A percentile compares a stretch with the other conserved stretches of the same genome.
phyloP scores from a whole-genome alignment of 345 rosid genomes.

The Eucalyptus tenuipes region DNA sequence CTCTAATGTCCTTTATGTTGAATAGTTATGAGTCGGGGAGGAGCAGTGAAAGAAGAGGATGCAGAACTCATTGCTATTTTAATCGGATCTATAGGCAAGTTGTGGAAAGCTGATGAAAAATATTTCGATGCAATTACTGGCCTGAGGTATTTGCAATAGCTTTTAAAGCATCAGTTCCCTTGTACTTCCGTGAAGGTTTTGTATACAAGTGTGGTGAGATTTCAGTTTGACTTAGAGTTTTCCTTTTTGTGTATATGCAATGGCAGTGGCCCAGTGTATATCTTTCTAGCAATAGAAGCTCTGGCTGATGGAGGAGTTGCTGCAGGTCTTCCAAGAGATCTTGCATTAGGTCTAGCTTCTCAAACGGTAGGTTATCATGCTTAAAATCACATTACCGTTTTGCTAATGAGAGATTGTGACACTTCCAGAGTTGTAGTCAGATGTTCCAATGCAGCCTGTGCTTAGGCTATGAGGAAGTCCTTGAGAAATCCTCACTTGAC shows the following conservation, averaged over 20 bases:
- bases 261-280: slow-evolving; percentile 91
- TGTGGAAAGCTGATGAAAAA: slow-evolving; percentile 81
- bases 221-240: neutral
- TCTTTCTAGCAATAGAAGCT: slow-evolving; percentile 87
- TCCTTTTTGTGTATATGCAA: slow-evolving; percentile 18
- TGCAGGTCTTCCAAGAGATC: slow-evolving; percentile 90
- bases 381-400: neutral
- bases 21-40: slow-evolving; percentile 71
- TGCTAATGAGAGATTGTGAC: neutral
- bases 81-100: slow-evolving; percentile 73
- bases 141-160: slow-evolving; percentile 40
- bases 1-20: neutral
- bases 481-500: neutral
- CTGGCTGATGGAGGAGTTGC: slow-evolving; percentile 97
- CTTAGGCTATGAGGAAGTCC: neutral
- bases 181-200: neutral
- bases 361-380: slow-evolving; percentile 48
- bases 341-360: slow-evolving; percentile 69
- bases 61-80: slow-evolving; percentile 54
- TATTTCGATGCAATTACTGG: slow-evolving; percentile 83
- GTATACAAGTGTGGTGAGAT: neutral
- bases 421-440: neutral
- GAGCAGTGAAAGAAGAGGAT: slow-evolving; percentile 64
- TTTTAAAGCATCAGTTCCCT: neutral
- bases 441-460: neutral